Conservation (phyloP, 352 stramenopile genomes). For the Pythium phragmitis region DNA sequence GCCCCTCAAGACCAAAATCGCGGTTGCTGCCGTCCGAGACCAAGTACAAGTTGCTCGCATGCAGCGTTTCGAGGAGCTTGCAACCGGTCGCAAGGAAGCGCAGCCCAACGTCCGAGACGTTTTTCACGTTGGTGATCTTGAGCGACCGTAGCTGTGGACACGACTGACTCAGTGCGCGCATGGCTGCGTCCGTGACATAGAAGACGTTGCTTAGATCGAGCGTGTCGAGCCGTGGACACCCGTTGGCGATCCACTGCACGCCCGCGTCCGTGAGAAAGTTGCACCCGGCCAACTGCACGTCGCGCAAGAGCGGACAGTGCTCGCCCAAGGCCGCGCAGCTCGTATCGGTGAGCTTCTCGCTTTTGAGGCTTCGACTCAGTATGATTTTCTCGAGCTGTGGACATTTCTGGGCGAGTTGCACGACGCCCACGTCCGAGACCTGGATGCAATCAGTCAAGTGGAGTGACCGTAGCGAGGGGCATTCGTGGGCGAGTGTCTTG, state of each 20-base stretch:
- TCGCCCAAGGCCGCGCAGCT: slow-evolving; percentile 77
- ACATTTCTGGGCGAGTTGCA: slow-evolving; percentile 80
- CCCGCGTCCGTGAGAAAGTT: slow-evolving; percentile 89
- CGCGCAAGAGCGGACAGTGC: slow-evolving; percentile 45
- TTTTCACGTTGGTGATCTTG: slow-evolving; percentile 64
- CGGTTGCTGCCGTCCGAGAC: slow-evolving; percentile 92
- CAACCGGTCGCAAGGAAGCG: slow-evolving; percentile 85
- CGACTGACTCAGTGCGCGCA: slow-evolving; percentile 44
- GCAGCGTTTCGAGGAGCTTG: slow-evolving; percentile 65
- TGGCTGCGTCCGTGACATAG: slow-evolving; percentile 82
- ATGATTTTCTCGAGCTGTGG: slow-evolving; percentile 67
- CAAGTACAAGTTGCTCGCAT: slow-evolving; percentile 83
- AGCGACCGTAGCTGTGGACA: slow-evolving; percentile 41
- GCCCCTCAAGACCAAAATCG: slow-evolving; percentile 90
- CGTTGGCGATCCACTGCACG: slow-evolving; percentile 84
- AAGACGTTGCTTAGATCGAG: slow-evolving; percentile 82
- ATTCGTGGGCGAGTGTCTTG: slow-evolving; percentile 76
- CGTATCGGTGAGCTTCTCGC: slow-evolving; percentile 87
- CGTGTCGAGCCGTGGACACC: slow-evolving; percentile 70
- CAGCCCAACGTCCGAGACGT: slow-evolving; percentile 82
- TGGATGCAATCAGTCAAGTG: slow-evolving; percentile 76
- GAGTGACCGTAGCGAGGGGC: slow-evolving; percentile 55
- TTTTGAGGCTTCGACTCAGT: slow-evolving; percentile 56
- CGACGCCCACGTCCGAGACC: slow-evolving; percentile 85
- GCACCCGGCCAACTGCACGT: slow-evolving; percentile 82